Evolutionary conservation across 352 stramenopile genomes (phyloP).

Genomic region (Globisporangium cystogenes): DNA sequence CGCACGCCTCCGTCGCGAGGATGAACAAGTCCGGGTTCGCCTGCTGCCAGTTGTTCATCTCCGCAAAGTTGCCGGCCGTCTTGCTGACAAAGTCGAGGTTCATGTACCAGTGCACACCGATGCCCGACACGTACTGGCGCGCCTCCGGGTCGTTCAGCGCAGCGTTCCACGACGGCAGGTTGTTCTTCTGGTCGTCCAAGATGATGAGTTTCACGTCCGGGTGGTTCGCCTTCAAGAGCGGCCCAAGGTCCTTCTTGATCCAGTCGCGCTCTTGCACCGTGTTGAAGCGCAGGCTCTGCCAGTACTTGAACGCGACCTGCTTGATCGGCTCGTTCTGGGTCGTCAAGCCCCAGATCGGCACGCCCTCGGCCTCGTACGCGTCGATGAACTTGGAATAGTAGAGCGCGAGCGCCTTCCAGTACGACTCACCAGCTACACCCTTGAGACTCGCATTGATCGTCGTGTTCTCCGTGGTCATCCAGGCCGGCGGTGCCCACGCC

Average conservation of each 20-base stretch:
- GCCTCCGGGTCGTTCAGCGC: slow-evolving; percentile 43
- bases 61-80: slow-evolving; percentile 37
- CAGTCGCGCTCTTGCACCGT: slow-evolving; percentile 46
- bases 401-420: slow-evolving; percentile 73
- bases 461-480: slow-evolving; percentile 80
- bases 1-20: slow-evolving; percentile 78
- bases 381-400: slow-evolving; percentile 88
- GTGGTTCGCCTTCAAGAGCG: slow-evolving; percentile 51
- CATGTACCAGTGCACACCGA: slow-evolving; percentile 88
- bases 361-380: slow-evolving; percentile 67
- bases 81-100: slow-evolving; percentile 46
- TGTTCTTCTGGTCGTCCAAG: slow-evolving; percentile 82
- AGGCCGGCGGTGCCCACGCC: slow-evolving; percentile 77
- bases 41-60: slow-evolving; percentile 44
- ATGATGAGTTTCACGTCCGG: slow-evolving; percentile 81
- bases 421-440: slow-evolving; percentile 42
- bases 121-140: slow-evolving; percentile 68
- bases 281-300: slow-evolving; percentile 52
- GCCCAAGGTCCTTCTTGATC: slow-evolving; percentile 74
- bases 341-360: slow-evolving; percentile 78
- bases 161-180: slow-evolving; percentile 35
- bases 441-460: slow-evolving; percentile 55
- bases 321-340: slow-evolving; percentile 82
- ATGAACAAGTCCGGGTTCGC: slow-evolving; percentile 73
- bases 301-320: slow-evolving; percentile 29